These are phyloP conservation scores for Coemansia sp. DNA, from an alignment of 192 early-diverging fungal genomes.

Conservation along the genomic window DNA sequence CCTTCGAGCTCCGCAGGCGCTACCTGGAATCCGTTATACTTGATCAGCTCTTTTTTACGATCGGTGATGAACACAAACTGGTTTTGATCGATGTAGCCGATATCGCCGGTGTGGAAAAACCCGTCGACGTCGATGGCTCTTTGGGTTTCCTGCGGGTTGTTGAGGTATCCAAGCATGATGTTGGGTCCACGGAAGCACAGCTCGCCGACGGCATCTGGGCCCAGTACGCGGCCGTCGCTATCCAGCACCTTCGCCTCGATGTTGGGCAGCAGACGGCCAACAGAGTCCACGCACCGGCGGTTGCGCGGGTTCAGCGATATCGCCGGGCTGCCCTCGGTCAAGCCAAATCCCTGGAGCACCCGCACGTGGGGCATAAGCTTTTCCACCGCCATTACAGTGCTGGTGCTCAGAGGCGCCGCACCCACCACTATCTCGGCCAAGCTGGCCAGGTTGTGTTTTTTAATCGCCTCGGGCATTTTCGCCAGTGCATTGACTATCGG, in stretches of 20 bases:
- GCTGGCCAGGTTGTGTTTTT: constrained; percentile 65
- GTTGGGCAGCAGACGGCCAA: constrained; percentile 74
- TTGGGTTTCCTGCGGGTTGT: constrained; percentile 70
- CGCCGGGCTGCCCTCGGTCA: constrained; percentile 58
- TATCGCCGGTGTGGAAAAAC: constrained; percentile 83
- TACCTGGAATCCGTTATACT: constrained; percentile 83
- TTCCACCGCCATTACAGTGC: constrained; percentile 50
- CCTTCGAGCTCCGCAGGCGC: constrained; percentile 86
- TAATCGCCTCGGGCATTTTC: constrained; percentile 63
- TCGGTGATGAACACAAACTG: constrained; percentile 64
- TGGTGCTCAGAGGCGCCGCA: constrained; percentile 71
- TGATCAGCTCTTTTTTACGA: constrained; percentile 89
- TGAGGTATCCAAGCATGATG: constrained; percentile 83
- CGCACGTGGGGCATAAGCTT: constrained; percentile 30
- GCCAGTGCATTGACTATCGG: constrained; percentile 69
- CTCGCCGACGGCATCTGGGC: constrained; percentile 66
- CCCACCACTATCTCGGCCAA: constrained; percentile 65
- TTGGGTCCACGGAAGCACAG: constrained; percentile 85
- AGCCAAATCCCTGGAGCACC: constrained; percentile 62
- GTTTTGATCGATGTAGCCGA: constrained; percentile 65
- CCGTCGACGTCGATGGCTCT: constrained; percentile 71
- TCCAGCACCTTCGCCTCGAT: constrained; percentile 71
- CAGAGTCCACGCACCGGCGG: constrained; percentile 45
- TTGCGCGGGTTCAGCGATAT: constrained; percentile 16
- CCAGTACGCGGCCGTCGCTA: constrained; percentile 41